Evolutionary conservation across 2,329 filamentous ascomycete species (phyloP), one percentile per base, ranked within the genome.

Genomic region (Xylaria sp.): DNA sequence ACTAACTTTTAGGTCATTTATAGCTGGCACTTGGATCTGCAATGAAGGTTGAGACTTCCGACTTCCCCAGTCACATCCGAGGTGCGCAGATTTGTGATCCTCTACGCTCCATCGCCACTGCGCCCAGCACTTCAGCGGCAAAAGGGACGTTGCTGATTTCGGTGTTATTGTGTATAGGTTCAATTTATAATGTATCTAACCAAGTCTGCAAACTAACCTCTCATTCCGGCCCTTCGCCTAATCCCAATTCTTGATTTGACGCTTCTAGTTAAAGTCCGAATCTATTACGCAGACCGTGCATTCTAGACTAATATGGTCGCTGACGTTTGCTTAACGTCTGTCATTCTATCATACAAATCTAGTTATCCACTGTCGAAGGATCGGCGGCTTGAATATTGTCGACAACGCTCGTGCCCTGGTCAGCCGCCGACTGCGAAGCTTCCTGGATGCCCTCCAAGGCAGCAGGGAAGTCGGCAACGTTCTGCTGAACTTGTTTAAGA

Each of bases 391-490:
- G 68, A 18, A 70, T 70, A n/a, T 60, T 53, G 16, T 70, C 57
- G 21, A 70, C 37, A 21, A 77, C 78, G 9, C 76, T 74, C 21
- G 78, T 75, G 21, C 70, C 76, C 55, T 78, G 72, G 16, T 77
- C 76, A 1, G 72, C 75, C 2, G 72, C 59, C 3, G 60, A 62
- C 3, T 62, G 35, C 29, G 78, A 78, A 65, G 80, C 79, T 29
- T 77, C 74, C 40, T 80, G 76, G 71, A 82, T 84, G 10, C 78
- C 82, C 0, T 77, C 74, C 23, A 81, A 75, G 32, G 82, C 81
- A 21, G 75, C 81, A 21, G 79, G 75, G 44, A 83, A 73, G 71
- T 84, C 82, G 32, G 79, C 76, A 25, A 81, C 68, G 73, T 85
- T 83, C 67, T 82, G 78, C 65, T 78, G 72, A 55, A 84, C 77